Base-by-base conservation (phyloP, 257 asterid genomes). In the Gynochthodes officinalis region DNA sequence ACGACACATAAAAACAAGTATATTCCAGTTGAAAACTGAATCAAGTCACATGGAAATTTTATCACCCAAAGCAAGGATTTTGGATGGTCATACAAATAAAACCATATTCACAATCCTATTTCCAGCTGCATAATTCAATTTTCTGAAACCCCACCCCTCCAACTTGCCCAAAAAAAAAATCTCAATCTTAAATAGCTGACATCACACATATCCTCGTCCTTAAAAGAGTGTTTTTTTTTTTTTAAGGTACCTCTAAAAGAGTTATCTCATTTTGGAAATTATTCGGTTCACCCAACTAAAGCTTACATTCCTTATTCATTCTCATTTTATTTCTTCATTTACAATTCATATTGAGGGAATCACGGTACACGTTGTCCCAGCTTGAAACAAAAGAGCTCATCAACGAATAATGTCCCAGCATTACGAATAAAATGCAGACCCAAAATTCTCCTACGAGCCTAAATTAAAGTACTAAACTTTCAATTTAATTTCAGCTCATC, bases 401-500 rank as follows among this genome's bases (percentile, higher is more conserved):
- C 40, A 54, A 25, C 21, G 15, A 35, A 49, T 3, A 37, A 63
- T 33, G 0, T 35, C 28, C 19, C 71, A 39, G 18, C 28, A 37
- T 19, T 23, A 28, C 8, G 7, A 15, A 16, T 18, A 9, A 0
- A 13, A 57, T 23, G 21, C 49, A 70, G 67, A 44, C 67, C 61
- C 71, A 35, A 30, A 67, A 14, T 23, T 32, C 43, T 48, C 63
- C 28, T 5, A 25, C 4, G 48, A 35, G 35, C 71, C 32, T 49
- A 63, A 62, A 49, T 18, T 32, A 9, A 25, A 60, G 7, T 3
- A 37, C 28, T 12, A 12, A 48, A 2, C 27, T 37, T 54, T 4
- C 0, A 14, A n/a, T 44, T 13, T 7, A 13, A 46, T 62, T 73
- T 73, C 69, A 49, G 76, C 70, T 63, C 27, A 53, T 43, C 35